Base-by-base conservation (phyloP, 768 basidiomycete species). In the Neoboletus magnificus region DNA sequence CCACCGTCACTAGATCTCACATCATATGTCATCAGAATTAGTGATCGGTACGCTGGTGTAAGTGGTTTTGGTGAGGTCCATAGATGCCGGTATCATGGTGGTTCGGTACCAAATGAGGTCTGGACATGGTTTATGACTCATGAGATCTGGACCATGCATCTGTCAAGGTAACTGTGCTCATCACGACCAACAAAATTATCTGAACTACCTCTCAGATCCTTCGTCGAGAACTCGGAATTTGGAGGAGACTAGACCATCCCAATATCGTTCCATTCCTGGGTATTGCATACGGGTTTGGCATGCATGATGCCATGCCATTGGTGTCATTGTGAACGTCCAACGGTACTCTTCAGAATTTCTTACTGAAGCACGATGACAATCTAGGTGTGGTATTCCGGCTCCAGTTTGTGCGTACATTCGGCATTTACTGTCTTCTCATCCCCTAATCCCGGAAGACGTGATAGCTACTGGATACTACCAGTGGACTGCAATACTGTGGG, bases 1-100 rank as follows among this genome's bases (percentile, higher is more conserved):
- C 20, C 43, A 7, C 44, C 44, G 2, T 47, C 49, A n/a, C 53
- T 18, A 4, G 58, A 60, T 32, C 58, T 61, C 27, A 61, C 59
- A 13, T 11, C n/a, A 5, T 1, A 35, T 15, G 10, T 61, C 33
- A 5, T 39, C 20, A 44, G 13, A 22, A 22, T 23, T 5, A 13
- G 22, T 1, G 10, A 30, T 32, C 32, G 4, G 15, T 56, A 52
- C 32, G 23, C 29, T 2, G 49, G 27, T 8, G 43, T 27, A 23
- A 49, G 55, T 11, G 18, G 30, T 15, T 60, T 60, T 7, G 52
- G 48, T 30, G 49, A 60, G 5, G 40, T 55, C 5, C 43, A 33
- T 25, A 33, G 3, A 22, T 55, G 54, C 41, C 12, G n/a, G 10
- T 49, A 36, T 13, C 5, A 9, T 43, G n/a, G 15, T 5, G 32